Evolutionary conservation across 2,329 filamentous ascomycete genomes (phyloP).

Genomic region (Monosporascus sp.): DNA sequence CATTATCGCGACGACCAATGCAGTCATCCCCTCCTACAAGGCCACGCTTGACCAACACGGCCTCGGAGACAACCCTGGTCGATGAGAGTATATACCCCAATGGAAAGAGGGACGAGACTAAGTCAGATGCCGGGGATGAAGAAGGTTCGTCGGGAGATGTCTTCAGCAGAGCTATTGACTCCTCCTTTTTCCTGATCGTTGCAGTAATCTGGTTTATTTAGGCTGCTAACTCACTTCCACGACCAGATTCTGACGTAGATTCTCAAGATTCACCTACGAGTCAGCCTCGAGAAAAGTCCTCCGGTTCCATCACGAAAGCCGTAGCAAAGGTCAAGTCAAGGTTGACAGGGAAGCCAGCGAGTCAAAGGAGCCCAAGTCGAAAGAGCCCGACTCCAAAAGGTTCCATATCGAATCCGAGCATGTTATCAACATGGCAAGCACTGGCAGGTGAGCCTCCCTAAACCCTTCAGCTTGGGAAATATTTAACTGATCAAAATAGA

Average conservation of each 20-base stretch:
- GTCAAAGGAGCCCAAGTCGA: conserved; percentile 5
- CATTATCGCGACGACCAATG: background rate
- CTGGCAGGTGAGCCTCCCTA: conserved; percentile 7
- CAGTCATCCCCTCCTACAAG: background rate
- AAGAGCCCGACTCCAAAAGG: conserved; percentile 2
- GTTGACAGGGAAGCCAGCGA: conserved; percentile 7
- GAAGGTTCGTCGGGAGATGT: conserved; percentile 7
- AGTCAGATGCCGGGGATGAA: conserved; percentile 1
- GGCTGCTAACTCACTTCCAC: background rate
- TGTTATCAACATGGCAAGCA: conserved; percentile 8
- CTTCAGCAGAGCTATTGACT: background rate
- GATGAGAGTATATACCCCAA: background rate
- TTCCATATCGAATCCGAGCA: conserved; percentile 11
- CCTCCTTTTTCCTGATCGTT: too few relatives aligned
- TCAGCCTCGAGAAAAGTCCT: conserved; percentile 1
- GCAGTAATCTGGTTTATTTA: too few relatives aligned
- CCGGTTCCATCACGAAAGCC: conserved; percentile 8
- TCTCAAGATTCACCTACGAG: conserved; percentile 3
- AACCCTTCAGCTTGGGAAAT: background rate
- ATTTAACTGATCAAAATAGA: conserved; percentile 1
- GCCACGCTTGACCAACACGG: conserved; percentile 9
- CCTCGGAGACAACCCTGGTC: conserved; percentile 16
- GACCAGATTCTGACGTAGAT: conserved; percentile 4
- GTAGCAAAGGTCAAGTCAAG: conserved; percentile 16
- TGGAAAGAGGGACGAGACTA: background rate